Evolutionary conservation across 257 asterid species (phyloP).

Genomic region (Solanum habrochaites): DNA sequence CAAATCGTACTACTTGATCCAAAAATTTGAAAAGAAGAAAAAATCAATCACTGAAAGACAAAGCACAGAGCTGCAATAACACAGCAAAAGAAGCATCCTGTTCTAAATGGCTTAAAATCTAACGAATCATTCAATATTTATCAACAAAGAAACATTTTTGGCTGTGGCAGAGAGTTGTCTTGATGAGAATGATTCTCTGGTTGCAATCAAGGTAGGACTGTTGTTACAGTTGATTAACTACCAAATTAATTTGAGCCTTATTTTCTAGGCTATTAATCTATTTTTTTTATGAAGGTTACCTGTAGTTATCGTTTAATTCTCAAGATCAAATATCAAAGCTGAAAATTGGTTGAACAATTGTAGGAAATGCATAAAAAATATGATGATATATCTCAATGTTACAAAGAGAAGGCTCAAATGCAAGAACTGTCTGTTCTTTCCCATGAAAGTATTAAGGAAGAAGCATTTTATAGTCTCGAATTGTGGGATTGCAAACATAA

Average conservation of each 20-base stretch:
- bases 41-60: not conserved
- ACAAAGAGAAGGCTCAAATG: too few relatives aligned
- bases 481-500: too few relatives aligned
- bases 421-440: too few relatives aligned
- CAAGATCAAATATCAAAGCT: too few relatives aligned
- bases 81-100: too few relatives aligned
- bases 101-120: not conserved
- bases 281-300: not conserved
- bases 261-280: not conserved
- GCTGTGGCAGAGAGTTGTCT: conserved; percentile 15
- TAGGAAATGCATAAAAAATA: too few relatives aligned
- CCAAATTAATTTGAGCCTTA: not conserved
- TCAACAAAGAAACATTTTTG: not conserved
- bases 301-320: not conserved
- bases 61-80: not conserved
- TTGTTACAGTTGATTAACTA: not conserved
- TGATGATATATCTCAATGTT: too few relatives aligned
- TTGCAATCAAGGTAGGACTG: conserved; percentile 3
- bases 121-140: not conserved
- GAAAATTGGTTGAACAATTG: too few relatives aligned
- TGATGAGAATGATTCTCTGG: conserved; percentile 14
- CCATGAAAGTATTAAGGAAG: too few relatives aligned
- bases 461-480: too few relatives aligned
- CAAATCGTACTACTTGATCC: not conserved
- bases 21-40: not conserved